phyloP scores from a whole-genome alignment of 2,329 filamentous ascomycete species.

The Ascocoryne sarcoides region DNA sequence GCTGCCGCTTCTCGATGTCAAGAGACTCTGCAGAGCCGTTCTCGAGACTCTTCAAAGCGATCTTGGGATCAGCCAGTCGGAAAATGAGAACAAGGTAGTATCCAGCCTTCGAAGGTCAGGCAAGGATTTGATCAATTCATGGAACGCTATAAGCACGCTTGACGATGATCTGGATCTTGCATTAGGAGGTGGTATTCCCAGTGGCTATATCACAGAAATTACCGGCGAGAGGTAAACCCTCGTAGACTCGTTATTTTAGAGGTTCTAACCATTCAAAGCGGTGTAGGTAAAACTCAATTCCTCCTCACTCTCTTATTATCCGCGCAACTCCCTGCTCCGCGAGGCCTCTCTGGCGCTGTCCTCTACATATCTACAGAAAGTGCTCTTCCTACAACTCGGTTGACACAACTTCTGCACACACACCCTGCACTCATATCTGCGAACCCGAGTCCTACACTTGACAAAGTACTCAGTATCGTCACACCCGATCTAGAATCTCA shows the following conservation, averaged over 20 bases:
- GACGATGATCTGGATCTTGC: constrained; percentile 62
- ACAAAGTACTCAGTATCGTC: constrained; percentile 69
- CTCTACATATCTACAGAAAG: constrained; percentile 95
- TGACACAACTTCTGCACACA: constrained; percentile 65
- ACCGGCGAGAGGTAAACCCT: constrained; percentile 69
- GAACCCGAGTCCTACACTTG: constrained; percentile 51
- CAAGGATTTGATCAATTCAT: constrained; percentile 33
- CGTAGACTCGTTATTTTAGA: constrained; percentile 4
- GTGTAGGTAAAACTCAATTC: constrained; percentile 91
- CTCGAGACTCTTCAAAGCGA: constrained; percentile 59
- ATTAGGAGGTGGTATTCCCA: constrained; percentile 71
- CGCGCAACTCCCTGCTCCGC: constrained; percentile 68
- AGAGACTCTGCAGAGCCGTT: constrained; percentile 60
- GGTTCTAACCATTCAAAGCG: constrained; percentile 38
- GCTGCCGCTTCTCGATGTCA: constrained; percentile 72
- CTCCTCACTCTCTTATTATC: constrained; percentile 77
- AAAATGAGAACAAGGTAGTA: constrained; percentile 9
- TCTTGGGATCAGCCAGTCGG: constrained; percentile 16
- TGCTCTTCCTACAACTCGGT: constrained; percentile 69
- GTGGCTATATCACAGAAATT: constrained; percentile 78
- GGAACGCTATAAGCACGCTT: constrained; percentile 67
- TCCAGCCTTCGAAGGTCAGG: constrained; percentile 26
- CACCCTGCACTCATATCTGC: constrained; percentile 51
- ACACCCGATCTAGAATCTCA: constrained; percentile 89
- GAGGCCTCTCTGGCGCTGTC: constrained; percentile 62